Evolutionary conservation across 495 filamentous ascomycete species (phyloP), one percentile per base, ranked within the genome.

Genomic region (Aspergillus haitiensis): DNA sequence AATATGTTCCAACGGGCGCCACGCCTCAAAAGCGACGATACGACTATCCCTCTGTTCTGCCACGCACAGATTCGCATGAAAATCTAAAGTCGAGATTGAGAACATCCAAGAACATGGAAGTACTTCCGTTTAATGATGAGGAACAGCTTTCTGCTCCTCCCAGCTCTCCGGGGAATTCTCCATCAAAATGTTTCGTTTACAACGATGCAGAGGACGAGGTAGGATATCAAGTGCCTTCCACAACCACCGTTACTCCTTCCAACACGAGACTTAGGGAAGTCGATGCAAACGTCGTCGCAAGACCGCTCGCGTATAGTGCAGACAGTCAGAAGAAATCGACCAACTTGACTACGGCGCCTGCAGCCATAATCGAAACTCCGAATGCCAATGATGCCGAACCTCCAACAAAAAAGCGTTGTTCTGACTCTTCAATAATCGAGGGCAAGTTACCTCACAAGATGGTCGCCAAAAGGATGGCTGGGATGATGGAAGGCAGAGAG

Each of bases 1-100:
- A 97, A 68, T 97, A 97, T 66, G 70, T 79, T 7, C 83, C 88
- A 0, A 98, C 94, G 0, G 94, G 93, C 36, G 79, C 83, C n/a
- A 96, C 94, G 0, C 94, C 94, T 0, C 81, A 87, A 63, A 93
- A 92, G 70, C 76, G 77, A 9, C 74, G 79, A 36, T 98, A 97
- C 67, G 75, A 84, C 6, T 96, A 90, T 67, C 88, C 89, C 2
- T 87, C 84, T 0, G 73, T 75, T 2, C 79, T 98, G 5, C 94
- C 94, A 2, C 84, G 84, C 5, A 98, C 94, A 0, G 84, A 85
- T 58, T 62, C 83, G 0, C 89, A 92, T 66, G 89, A 90, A 0
- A 75, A 74, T 15, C 70, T 95, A 44, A 77, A 91, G 49, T 80
- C 83, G 12, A 80, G 82, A 50, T 67, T 88, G 57, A 76, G 78